A percentile compares a stretch with the other conserved stretches of the same genome.
Evolutionary conservation across 306 rosid genomes (phyloP).

Genomic region (Rubus parviflorus): DNA sequence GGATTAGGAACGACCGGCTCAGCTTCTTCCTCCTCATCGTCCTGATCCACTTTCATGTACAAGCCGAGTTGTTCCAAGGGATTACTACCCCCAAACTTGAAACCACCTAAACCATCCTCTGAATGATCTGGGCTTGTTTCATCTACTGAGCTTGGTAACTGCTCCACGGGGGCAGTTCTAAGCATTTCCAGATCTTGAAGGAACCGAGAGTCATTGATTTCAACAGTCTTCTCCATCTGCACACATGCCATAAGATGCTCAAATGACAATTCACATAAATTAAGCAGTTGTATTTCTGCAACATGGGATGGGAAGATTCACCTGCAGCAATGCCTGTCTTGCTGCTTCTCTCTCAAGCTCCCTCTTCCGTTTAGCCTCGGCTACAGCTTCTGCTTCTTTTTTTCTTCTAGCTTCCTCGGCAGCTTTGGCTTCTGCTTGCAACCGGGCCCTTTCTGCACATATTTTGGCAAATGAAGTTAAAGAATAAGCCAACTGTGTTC

Average conservation of each 20-base stretch:
- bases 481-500: not conserved
- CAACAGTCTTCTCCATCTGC: constrained; percentile 88
- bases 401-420: constrained; percentile 74
- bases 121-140: constrained; percentile 74
- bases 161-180: constrained; percentile 55
- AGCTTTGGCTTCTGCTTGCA: constrained; percentile 86
- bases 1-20: constrained; percentile 47
- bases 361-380: constrained; percentile 77
- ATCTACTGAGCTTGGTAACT: constrained; percentile 57
- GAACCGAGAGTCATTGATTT: constrained; percentile 72
- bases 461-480: not conserved
- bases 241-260: constrained; percentile 28
- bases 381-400: constrained; percentile 77
- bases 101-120: constrained; percentile 66
- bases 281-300: constrained; percentile 9
- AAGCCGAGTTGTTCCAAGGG: constrained; percentile 79
- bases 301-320: constrained; percentile 26
- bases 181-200: constrained; percentile 83
- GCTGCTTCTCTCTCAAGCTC: constrained; percentile 91
- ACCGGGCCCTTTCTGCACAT: constrained; percentile 70
- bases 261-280: constrained; percentile 27
- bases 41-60: constrained; percentile 53
- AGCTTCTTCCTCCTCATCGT: constrained; percentile 78
- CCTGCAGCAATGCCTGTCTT: constrained; percentile 75
- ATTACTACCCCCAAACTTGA: constrained; percentile 65